Percentiles rank a stretch among this genome's conserved stretches.
Evolutionary conservation across 2,329 filamentous ascomycete genomes (phyloP).

Genomic region (Sporothrix mexicana): DNA sequence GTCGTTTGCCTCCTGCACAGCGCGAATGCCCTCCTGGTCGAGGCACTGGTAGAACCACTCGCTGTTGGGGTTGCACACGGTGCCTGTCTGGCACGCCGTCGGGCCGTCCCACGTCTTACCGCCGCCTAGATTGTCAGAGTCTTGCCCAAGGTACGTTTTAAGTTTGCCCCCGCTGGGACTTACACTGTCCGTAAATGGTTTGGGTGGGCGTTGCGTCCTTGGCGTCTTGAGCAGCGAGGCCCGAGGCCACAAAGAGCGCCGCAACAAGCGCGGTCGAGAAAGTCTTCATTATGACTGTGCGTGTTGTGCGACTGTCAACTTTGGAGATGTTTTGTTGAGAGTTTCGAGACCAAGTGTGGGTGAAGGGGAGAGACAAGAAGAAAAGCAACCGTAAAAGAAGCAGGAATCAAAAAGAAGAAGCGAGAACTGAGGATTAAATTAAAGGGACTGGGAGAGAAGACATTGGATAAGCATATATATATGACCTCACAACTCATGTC

Average conservation of each 20-base stretch:
- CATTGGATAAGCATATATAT: constrained; percentile 16
- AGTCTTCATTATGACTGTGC: constrained; percentile 15
- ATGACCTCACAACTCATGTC: not conserved
- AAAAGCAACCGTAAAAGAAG: too few species aligned
- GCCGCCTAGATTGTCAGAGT: constrained; percentile 29
- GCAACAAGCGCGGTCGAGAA: constrained; percentile 5
- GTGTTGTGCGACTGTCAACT: not conserved
- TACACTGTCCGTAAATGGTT: constrained; percentile 32
- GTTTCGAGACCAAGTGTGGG: not conserved
- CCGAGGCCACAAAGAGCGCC: constrained; percentile 17
- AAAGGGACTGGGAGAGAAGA: not conserved
- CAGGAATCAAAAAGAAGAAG: not conserved
- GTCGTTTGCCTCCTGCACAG: not conserved
- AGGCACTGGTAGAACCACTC: constrained; percentile 34
- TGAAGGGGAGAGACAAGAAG: not conserved
- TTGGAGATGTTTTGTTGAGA: not conserved
- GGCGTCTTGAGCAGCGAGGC: constrained; percentile 21
- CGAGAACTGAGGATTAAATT: not conserved
- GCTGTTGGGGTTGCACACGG: constrained; percentile 29
- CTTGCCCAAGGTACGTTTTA: not conserved
- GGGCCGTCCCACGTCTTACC: constrained; percentile 32
- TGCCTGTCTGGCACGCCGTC: constrained; percentile 32
- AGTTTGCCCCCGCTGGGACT: not conserved
- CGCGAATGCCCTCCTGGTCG: not conserved
- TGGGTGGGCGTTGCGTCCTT: constrained; percentile 10